These are phyloP conservation scores for Harringtonia aguacate DNA, from an alignment of 2,329 filamentous ascomycete species.

Conservation along the genomic window DNA sequence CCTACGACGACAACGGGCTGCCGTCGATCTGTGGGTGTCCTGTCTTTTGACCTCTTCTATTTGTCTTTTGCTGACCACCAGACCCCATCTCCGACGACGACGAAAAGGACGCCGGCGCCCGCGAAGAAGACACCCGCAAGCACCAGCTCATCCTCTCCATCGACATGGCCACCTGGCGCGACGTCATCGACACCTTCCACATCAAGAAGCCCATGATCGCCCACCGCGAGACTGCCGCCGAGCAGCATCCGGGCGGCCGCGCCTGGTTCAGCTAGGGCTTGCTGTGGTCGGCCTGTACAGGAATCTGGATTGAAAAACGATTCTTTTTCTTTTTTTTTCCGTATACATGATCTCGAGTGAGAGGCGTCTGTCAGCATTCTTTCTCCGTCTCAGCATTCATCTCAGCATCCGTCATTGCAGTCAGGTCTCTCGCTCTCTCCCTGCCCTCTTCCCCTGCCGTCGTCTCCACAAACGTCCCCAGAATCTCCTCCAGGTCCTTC, in stretches of 20 bases:
- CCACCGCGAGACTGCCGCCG: conserved; percentile 47
- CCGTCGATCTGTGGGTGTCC: conserved; percentile 63
- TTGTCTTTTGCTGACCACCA: conserved; percentile 5
- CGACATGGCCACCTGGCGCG: conserved; percentile 74
- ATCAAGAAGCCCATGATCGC: conserved; percentile 75
- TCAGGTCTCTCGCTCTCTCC: too few species aligned
- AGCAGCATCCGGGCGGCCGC: conserved; percentile 7
- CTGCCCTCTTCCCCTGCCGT: too few species aligned
- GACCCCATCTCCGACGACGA: conserved; percentile 35
- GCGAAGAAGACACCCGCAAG: conserved; percentile 24
- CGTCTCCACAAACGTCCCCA: conserved; percentile 1
- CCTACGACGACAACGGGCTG: conserved; percentile 59
- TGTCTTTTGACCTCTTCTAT: neutral
- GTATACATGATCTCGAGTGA: too few species aligned
- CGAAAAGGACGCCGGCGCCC: conserved; percentile 21
- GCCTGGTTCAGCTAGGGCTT: too few species aligned
- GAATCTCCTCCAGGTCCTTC: conserved; percentile 7
- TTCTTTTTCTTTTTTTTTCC: neutral
- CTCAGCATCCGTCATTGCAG: too few species aligned
- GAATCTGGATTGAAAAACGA: too few species aligned
- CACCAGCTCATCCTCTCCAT: conserved; percentile 85
- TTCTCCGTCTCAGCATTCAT: too few species aligned
- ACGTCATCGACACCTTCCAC: conserved; percentile 64
- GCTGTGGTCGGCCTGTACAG: too few species aligned
- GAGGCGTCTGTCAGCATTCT: neutral